Conservation (phyloP, 1,284 basidiomycete genomes). For the Fomes fomentarius region DNA sequence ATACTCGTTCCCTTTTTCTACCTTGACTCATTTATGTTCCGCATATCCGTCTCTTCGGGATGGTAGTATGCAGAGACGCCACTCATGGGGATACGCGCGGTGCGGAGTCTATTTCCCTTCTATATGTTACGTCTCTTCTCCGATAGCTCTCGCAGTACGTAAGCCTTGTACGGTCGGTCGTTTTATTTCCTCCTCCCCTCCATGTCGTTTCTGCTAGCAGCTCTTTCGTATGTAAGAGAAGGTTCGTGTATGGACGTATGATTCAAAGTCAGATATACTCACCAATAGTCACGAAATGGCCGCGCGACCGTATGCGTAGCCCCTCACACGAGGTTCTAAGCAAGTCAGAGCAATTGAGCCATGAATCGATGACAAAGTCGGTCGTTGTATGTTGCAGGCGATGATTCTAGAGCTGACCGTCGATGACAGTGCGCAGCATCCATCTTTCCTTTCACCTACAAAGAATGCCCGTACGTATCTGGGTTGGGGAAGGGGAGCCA, state of each 20-base stretch:
- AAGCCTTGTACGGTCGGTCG: conserved; percentile 34
- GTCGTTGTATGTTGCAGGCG: neutral
- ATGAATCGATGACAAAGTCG: neutral
- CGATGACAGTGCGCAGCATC: neutral
- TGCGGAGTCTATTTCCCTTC: conserved; percentile 24
- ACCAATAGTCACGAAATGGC: conserved; percentile 8
- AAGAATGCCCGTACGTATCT: too few relatives aligned
- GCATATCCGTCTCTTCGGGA: conserved; percentile 10
- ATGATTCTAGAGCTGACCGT: neutral
- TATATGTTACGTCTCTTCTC: conserved; percentile 15
- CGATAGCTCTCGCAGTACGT: conserved; percentile 19
- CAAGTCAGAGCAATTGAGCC: neutral
- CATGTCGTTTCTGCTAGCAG: conserved; percentile 9
- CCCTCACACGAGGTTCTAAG: too few relatives aligned
- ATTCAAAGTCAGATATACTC: conserved; percentile 9
- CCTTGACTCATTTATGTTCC: conserved; percentile 23
- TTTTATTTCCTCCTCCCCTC: conserved; percentile 23
- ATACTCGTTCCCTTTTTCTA: conserved; percentile 14
- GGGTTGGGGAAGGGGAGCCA: neutral
- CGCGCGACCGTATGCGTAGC: too few relatives aligned
- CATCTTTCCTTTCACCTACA: neutral
- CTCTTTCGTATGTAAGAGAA: conserved; percentile 17
- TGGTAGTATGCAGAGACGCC: conserved; percentile 1
- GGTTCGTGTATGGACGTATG: conserved; percentile 26
- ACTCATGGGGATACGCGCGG: conserved; percentile 20